A percentile compares a stretch with the other conserved stretches of the same genome.
Conservation (phyloP, 225 moss, liverwort and hornwort genomes). For the Bryoerythrophyllum caledonicum region DNA sequence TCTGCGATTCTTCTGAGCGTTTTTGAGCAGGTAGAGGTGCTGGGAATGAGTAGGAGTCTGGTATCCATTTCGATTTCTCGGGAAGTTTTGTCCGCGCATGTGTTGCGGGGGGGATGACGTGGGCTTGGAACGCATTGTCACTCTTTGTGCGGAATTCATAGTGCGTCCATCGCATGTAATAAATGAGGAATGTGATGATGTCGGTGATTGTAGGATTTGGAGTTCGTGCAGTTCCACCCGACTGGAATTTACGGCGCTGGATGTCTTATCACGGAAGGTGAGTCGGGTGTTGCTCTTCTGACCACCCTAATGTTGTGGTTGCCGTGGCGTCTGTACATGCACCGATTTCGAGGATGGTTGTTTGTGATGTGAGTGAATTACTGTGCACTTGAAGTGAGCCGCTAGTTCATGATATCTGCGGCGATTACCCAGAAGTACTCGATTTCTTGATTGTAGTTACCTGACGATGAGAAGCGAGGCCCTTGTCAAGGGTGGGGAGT, state of each 20-base stretch:
- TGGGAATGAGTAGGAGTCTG: background rate
- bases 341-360: background rate
- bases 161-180: background rate
- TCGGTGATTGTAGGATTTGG: constrained; percentile 67
- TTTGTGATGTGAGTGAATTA: background rate
- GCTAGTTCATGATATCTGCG: background rate
- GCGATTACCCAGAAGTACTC: background rate
- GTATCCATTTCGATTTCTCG: too few relatives aligned
- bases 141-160: too few relatives aligned
- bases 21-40: background rate
- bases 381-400: background rate
- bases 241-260: constrained; percentile 97
- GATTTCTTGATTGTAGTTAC: too few relatives aligned
- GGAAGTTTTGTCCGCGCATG: background rate
- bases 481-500: background rate
- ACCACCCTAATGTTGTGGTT: background rate
- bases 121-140: background rate
- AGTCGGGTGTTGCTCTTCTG: background rate
- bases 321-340: background rate
- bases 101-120: background rate
- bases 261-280: constrained; percentile 95
- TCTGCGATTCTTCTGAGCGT: background rate
- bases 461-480: background rate
- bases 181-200: constrained; percentile 9
- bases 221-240: constrained; percentile 98